Evolutionary conservation across 2,329 filamentous ascomycete genomes (phyloP), one percentile per base, ranked within the genome.

Genomic region (Grosmannia penicillata): DNA sequence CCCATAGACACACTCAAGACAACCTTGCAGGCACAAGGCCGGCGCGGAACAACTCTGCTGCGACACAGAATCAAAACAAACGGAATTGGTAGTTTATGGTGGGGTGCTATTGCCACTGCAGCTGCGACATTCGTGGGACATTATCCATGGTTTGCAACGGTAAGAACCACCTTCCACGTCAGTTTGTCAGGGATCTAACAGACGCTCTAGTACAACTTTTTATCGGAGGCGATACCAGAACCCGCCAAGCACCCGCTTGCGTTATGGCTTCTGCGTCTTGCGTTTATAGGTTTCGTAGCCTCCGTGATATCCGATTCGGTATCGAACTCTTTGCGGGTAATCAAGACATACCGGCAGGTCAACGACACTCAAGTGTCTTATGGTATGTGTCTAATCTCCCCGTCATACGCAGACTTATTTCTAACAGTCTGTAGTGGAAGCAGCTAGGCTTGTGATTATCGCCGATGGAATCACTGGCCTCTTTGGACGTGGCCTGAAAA

Each of bases 1-100:
- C 63, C 63, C 4, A 59, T 67, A 26, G 63, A 67, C 40, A 67
- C 63, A 0, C 51, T 67, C n/a, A 67, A 67, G 45, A 67, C 63
- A 0, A 67, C 63, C 0, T 59, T 67, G 2, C 63, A 67, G 45
- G 61, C 63, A 0, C 63, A 67, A 40, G 63, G 63, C 1, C 45
- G 58, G 2, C 53, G 57, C 1, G 63, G 63, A 1, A 64, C 61
- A 1, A 47, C 53, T 0, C 45, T 67, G 3, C 53, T 67, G 7
- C 57, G 63, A 10, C 59, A 58, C 31, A 59, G 63, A 2, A 53
- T 66, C 46, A 64, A 61, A 48, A 54, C 52, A 0, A 49, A 67
- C 17, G 63, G 63, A 0, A 22, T 66, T 3, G 61, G 60, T 2
- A 66, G 62, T 38, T 47, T 67, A 9, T 67, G 63, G 62, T 67